Base-by-base conservation (phyloP, 2,329 filamentous ascomycete species). In the Tothia fuscella region DNA sequence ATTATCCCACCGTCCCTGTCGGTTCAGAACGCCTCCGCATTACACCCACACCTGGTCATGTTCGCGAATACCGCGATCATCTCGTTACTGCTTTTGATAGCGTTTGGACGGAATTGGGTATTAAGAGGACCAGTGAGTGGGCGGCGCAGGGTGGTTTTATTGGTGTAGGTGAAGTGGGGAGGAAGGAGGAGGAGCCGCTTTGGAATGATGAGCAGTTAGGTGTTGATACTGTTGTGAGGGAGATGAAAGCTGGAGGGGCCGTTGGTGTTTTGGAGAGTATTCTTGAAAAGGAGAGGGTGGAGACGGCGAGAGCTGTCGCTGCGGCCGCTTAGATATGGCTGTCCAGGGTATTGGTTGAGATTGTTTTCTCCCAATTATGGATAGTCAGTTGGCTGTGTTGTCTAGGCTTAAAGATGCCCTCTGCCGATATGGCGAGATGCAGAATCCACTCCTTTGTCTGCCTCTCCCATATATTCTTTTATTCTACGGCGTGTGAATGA, bases 21-120 rank as follows among this genome's bases (percentile, higher is more conserved):
- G 91, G 91, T n/a, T 88, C 98, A 68, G 91, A 98, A 64, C 80
- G 91, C 45, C 80, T 98, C 43, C 82, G 91, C 50, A 86, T 98
- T 61, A 98, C 91, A 2, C 91, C 91, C 0, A 98, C 91, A 1
- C 91, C 91, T 0, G 91, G 91, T 32, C 91, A 98, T 61, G 77
- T 76, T 42, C 82, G 82, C 63, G 76, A 84, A 51, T 86, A 83
- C 65, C 85, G 87, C 47, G 82, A 93, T 50, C 78, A 93, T 53
- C 78, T 98, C 4, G 79, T 95, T 21, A 64, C 78, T 46, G 87
- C 89, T 4, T 66, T 98, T 25, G 84, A 94, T 52, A 74, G 76
- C 52, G 89, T 98, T 46, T 98, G 89, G 88, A 75, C 71, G 36
- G 77, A 89, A 55, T 76, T 98, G 2, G 78, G 78, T 47, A 88